Evolutionary conservation across 2,329 filamentous ascomycete genomes (phyloP).

Genomic region (Stachybotrys echinatus): DNA sequence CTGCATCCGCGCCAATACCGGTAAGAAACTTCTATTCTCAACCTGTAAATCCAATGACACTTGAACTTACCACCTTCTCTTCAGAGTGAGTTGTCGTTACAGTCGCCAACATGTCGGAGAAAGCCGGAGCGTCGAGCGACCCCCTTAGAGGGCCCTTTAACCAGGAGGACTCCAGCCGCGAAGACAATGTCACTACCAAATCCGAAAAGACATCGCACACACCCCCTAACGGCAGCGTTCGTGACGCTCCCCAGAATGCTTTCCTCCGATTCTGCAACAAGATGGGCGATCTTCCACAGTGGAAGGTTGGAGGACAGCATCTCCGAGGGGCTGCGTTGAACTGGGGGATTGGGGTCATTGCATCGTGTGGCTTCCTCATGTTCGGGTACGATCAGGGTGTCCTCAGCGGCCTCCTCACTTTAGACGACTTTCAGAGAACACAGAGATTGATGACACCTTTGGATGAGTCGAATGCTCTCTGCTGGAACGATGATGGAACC

Average conservation of each 20-base stretch:
- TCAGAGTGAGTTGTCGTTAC: too few relatives aligned
- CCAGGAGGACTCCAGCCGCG: too few relatives aligned
- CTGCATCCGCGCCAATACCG: too few relatives aligned
- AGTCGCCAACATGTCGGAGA: too few relatives aligned
- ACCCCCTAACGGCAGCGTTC: background rate
- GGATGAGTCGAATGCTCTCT: conserved; percentile 15
- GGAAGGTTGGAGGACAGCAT: conserved; percentile 13
- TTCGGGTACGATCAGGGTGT: conserved; percentile 23
- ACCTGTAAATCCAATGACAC: too few relatives aligned
- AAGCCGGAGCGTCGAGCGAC: too few relatives aligned
- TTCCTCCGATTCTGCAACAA: conserved; percentile 10
- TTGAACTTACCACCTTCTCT: too few relatives aligned
- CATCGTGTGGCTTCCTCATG: conserved; percentile 21
- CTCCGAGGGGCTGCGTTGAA: conserved; percentile 16
- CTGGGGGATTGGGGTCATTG: conserved; percentile 21
- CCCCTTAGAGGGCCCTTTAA: too few relatives aligned
- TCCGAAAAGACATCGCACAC: background rate
- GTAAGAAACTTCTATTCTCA: too few relatives aligned
- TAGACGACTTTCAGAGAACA: conserved; percentile 19
- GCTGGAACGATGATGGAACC: conserved; percentile 14
- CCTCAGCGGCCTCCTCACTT: conserved; percentile 18
- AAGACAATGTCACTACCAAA: background rate
- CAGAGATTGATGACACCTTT: conserved; percentile 18
- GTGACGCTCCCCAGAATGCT: background rate
- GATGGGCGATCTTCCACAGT: conserved; percentile 18